phyloP scores from a whole-genome alignment of 805 yeast genomes.

The Naumovozyma dairenensis region DNA sequence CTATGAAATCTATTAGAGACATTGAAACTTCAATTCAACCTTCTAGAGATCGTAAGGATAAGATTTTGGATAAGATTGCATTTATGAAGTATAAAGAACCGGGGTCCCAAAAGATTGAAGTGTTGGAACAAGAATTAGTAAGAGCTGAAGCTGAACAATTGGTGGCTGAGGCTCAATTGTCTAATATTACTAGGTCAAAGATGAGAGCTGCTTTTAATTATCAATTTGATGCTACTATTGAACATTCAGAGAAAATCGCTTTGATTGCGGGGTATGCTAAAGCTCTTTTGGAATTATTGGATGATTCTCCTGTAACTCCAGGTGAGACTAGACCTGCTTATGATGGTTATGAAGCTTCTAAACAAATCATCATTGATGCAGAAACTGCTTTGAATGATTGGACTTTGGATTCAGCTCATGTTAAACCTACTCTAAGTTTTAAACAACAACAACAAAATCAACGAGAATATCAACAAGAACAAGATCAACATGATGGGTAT shows the following conservation, averaged over 20 bases:
- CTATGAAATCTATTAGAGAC: conserved; percentile 71
- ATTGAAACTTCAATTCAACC: conserved; percentile 85
- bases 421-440: conserved; percentile 69
- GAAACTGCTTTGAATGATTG: conserved; percentile 75
- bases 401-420: conserved; percentile 77
- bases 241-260: conserved; percentile 77
- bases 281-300: conserved; percentile 72
- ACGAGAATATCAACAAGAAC: conserved; percentile 40
- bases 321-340: conserved; percentile 88
- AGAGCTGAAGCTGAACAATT: conserved; percentile 87
- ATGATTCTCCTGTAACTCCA: conserved; percentile 79
- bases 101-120: conserved; percentile 65
- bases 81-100: conserved; percentile 79
- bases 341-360: conserved; percentile 82
- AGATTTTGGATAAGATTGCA: conserved; percentile 78
- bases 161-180: conserved; percentile 86
- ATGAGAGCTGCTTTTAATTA: conserved; percentile 75
- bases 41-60: conserved; percentile 75
- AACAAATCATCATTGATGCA: conserved; percentile 78
- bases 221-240: conserved; percentile 78
- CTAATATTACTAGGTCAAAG: conserved; percentile 81
- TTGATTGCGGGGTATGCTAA: conserved; percentile 85
- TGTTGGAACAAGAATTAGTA: conserved; percentile 80
- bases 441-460: conserved; percentile 40
- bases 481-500: conserved; percentile 28